phyloP scores from a whole-genome alignment of 2,329 filamentous ascomycete species.

The Fusarium sp. region DNA sequence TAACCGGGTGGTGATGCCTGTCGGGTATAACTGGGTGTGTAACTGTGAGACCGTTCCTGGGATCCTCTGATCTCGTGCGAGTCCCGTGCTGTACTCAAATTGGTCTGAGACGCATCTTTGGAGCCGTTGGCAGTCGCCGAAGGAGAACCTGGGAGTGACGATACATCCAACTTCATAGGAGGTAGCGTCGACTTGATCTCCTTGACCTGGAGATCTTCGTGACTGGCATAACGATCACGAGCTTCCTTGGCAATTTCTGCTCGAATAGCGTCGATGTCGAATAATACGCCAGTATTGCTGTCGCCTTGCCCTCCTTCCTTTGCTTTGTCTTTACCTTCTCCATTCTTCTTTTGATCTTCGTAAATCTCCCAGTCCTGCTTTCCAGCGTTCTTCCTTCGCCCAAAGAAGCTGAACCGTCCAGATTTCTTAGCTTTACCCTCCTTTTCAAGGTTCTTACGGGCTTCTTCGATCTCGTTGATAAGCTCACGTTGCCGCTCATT shows the following conservation, averaged over 20 bases:
- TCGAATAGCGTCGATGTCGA: constrained; percentile 94
- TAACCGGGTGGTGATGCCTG: constrained; percentile 32
- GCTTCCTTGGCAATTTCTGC: constrained; percentile 80
- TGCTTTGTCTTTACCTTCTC: constrained; percentile 43
- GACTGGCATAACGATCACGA: constrained; percentile 62
- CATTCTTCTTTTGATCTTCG: constrained; percentile 70
- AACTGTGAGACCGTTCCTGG: constrained; percentile 39
- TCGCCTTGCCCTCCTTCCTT: constrained; percentile 53
- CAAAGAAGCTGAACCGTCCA: constrained; percentile 79
- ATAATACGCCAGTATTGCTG: constrained; percentile 76
- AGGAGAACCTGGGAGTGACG: constrained; percentile 46
- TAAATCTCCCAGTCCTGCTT: constrained; percentile 97
- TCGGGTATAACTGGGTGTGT: constrained; percentile 40
- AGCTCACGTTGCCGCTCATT: constrained; percentile 87
- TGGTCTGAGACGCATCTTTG: constrained; percentile 32
- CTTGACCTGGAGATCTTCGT: constrained; percentile 69
- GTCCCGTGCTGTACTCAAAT: constrained; percentile 31
- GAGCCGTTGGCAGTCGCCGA: constrained; percentile 36
- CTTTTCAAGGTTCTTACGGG: constrained; percentile 84
- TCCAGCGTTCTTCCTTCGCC: constrained; percentile 80
- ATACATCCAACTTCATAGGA: constrained; percentile 82
- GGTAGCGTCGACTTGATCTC: constrained; percentile 90
- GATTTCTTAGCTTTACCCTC: constrained; percentile 74
- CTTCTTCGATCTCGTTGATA: constrained; percentile 96
- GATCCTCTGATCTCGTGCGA: constrained; percentile 42